Evolutionary conservation across 2,329 filamentous ascomycete genomes (phyloP).

Genomic region (Atkinsonella hypoxylon): DNA sequence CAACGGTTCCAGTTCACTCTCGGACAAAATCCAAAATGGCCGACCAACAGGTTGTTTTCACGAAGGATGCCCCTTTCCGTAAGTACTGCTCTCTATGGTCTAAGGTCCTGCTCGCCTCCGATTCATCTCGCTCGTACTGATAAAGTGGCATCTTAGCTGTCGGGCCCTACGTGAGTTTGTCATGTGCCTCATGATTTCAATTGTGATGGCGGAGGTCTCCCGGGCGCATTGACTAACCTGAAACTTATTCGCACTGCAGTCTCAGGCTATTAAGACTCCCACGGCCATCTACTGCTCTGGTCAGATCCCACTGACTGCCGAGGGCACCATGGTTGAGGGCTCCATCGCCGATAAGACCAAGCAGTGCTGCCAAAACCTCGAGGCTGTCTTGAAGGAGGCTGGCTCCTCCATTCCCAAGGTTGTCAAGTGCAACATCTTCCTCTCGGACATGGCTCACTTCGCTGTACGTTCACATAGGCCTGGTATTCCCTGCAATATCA

Average conservation of each 20-base stretch:
- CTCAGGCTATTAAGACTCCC: constrained; percentile 55
- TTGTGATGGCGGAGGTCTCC: not conserved
- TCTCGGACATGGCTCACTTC: constrained; percentile 86
- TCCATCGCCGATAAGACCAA: constrained; percentile 52
- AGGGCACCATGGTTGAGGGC: constrained; percentile 44
- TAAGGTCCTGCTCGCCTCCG: not conserved
- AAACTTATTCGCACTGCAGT: constrained; percentile 26
- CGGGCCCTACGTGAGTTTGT: constrained; percentile 47
- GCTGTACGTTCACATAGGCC: constrained; percentile 31
- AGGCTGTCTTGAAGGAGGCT: constrained; percentile 71
- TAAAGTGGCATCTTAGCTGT: constrained; percentile 30
- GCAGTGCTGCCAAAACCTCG: constrained; percentile 62
- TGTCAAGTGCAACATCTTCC: constrained; percentile 86
- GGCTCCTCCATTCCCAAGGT: constrained; percentile 68
- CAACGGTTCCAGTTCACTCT: constrained; percentile 16
- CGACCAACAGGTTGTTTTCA: constrained; percentile 39
- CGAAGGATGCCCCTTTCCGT: constrained; percentile 48
- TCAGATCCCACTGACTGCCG: constrained; percentile 56
- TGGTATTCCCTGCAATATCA: not conserved
- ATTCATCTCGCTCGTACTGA: not conserved
- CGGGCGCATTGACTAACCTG: not conserved
- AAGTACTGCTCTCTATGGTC: constrained; percentile 18
- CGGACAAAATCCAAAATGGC: constrained; percentile 30
- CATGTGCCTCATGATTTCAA: not conserved
- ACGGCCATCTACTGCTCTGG: constrained; percentile 56